Evolutionary conservation across 768 basidiomycete genomes (phyloP).

Genomic region (Panus rudis): DNA sequence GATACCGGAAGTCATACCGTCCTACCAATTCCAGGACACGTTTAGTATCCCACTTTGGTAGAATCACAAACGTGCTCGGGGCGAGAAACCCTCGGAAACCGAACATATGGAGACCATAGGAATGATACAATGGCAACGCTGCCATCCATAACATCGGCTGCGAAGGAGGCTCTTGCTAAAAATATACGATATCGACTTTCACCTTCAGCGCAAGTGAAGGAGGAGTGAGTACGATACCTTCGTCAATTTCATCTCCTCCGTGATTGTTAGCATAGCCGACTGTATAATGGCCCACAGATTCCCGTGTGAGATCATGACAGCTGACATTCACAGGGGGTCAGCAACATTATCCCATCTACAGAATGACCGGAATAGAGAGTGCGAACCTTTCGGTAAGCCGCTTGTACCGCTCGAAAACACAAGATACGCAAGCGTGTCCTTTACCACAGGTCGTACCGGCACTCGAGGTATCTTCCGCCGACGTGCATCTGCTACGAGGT

Average conservation of each 20-base stretch:
- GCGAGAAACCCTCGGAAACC: constrained; percentile 7
- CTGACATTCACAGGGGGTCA: not conserved
- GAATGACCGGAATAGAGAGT: not conserved
- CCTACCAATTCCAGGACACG: constrained; percentile 5
- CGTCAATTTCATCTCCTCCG: constrained; percentile 1
- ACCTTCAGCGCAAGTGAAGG: not conserved
- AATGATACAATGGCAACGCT: constrained; percentile 12
- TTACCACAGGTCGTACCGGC: constrained; percentile 37
- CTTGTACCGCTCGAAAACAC: constrained; percentile 76
- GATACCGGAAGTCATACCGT: constrained; percentile 1
- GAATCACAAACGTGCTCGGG: constrained; percentile 7
- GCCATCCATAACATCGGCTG: constrained; percentile 4
- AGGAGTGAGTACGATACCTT: constrained; percentile 1
- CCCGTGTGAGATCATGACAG: constrained; percentile 12
- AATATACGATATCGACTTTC: not conserved
- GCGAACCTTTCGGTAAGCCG: constrained; percentile 66
- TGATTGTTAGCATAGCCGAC: not conserved
- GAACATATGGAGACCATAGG: constrained; percentile 8
- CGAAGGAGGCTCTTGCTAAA: constrained; percentile 3
- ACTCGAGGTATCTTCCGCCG: constrained; percentile 32
- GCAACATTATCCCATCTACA: not conserved
- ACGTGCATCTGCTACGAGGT: constrained; percentile 36
- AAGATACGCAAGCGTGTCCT: constrained; percentile 59
- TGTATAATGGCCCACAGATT: constrained; percentile 7
- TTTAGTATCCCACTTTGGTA: constrained; percentile 8